phyloP scores from a whole-genome alignment of 228 moss, liverwort and hornwort species.

The Sphagnum magellanicum region DNA sequence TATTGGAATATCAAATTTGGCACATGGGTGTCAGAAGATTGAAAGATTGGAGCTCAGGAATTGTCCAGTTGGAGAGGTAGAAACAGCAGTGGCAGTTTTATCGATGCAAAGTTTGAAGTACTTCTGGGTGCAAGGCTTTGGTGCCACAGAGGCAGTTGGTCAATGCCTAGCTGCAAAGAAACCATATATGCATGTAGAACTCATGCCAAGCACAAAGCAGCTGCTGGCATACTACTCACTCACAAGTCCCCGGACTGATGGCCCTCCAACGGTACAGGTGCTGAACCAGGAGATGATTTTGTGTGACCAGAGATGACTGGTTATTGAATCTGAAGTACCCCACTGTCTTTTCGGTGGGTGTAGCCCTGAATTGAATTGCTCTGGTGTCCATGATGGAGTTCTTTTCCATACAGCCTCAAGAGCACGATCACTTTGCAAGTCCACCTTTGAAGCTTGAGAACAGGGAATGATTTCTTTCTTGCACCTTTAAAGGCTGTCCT shows the following conservation, averaged over 20 bases:
- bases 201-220: slow-evolving; percentile 22
- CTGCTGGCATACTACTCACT: slow-evolving; percentile 50
- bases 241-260: slow-evolving; percentile 45
- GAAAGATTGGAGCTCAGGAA: slow-evolving; percentile 73
- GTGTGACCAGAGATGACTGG: too few species aligned
- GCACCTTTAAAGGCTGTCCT: too few species aligned
- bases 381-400: too few species aligned
- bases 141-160: slow-evolving; percentile 39
- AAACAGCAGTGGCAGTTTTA: slow-evolving; percentile 29
- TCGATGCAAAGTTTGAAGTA: slow-evolving; percentile 35
- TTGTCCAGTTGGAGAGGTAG: slow-evolving; percentile 52
- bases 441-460: too few species aligned
- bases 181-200: slow-evolving; percentile 46
- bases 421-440: too few species aligned
- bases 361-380: too few species aligned
- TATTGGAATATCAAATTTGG: slow-evolving; percentile 44
- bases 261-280: slow-evolving; percentile 8
- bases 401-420: too few species aligned
- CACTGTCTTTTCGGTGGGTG: too few species aligned
- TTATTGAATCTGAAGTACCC: too few species aligned
- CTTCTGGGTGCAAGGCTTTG: slow-evolving; percentile 55
- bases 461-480: too few species aligned
- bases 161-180: slow-evolving; percentile 24
- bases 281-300: background rate
- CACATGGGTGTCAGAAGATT: slow-evolving; percentile 55